Evolutionary conservation across 2,329 filamentous ascomycete genomes (phyloP).

Genomic region (Amesomyces nigricolor): DNA sequence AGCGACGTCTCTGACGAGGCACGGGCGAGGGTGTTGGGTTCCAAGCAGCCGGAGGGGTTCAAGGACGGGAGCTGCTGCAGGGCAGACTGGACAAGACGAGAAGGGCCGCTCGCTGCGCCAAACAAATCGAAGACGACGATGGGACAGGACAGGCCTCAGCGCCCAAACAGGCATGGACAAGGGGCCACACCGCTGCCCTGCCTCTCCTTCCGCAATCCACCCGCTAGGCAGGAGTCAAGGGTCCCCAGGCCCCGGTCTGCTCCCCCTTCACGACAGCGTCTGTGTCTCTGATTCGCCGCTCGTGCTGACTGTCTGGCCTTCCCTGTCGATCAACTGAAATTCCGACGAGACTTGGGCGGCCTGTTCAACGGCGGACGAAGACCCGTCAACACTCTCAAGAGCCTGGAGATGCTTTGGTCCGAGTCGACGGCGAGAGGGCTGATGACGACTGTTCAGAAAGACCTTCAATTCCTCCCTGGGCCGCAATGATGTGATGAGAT

Average conservation of each 20-base stretch:
- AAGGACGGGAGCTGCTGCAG: constrained; percentile 4
- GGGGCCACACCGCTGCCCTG: constrained; percentile 7
- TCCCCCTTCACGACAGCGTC: neutral
- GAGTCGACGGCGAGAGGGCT: no score
- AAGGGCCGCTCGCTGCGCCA: neutral
- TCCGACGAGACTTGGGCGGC: constrained; percentile 2
- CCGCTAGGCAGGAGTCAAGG: constrained; percentile 2
- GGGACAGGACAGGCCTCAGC: neutral
- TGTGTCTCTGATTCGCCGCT: constrained; percentile 10
- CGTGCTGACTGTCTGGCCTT: neutral
- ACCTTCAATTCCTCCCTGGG: no score
- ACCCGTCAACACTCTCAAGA: neutral
- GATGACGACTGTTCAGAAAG: no score
- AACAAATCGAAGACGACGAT: constrained; percentile 1
- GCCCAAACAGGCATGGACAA: neutral
- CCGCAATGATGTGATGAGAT: neutral
- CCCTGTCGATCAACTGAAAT: constrained; percentile 3
- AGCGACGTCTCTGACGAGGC: constrained; percentile 12
- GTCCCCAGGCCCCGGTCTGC: constrained; percentile 5
- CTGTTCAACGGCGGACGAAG: constrained; percentile 1
- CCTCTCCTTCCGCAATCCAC: constrained; percentile 1
- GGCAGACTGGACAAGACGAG: constrained; percentile 6
- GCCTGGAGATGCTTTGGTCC: neutral
- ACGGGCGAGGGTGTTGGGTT: constrained; percentile 9
- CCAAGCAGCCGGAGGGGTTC: constrained; percentile 7